phyloP scores from a whole-genome alignment of 139 green algal species.

The Coccomyxa sp. region DNA sequence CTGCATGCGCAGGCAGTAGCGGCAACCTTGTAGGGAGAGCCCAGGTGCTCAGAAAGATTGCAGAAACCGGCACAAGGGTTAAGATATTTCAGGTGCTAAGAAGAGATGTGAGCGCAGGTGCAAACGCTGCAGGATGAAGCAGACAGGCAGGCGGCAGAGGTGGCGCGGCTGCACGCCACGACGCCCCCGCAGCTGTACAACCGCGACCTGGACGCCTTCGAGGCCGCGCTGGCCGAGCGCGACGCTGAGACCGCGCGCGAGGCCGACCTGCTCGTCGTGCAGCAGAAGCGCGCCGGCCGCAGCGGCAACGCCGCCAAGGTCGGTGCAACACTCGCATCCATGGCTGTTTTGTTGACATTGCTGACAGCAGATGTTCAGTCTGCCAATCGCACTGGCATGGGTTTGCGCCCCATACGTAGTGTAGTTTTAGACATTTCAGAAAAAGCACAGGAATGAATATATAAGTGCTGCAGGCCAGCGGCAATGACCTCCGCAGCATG shows the following conservation, averaged over 20 bases:
- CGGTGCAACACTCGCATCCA: not conserved
- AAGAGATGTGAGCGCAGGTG: slow-evolving; percentile 21
- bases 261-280: slow-evolving; percentile 9
- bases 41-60: no score
- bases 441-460: no score
- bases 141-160: slow-evolving; percentile 38
- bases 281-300: slow-evolving; percentile 21
- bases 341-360: not conserved
- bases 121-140: slow-evolving; percentile 32
- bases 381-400: no score
- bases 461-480: no score
- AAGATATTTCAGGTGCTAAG: no score
- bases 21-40: no score
- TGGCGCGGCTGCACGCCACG: slow-evolving; percentile 56
- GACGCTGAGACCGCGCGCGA: slow-evolving; percentile 24
- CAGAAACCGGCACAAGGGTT: no score
- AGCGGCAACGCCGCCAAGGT: slow-evolving; percentile 3
- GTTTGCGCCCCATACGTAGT: no score
- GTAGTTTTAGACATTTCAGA: no score
- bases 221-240: slow-evolving; percentile 32
- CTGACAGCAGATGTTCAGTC: not conserved
- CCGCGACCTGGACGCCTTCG: slow-evolving; percentile 77
- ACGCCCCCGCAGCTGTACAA: slow-evolving; percentile 73
- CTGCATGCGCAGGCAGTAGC: no score
- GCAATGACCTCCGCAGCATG: no score